A percentile compares a stretch with the other conserved stretches of the same genome.
Conservation (phyloP, 1,284 basidiomycete genomes). For the Crepidotus sp. region DNA sequence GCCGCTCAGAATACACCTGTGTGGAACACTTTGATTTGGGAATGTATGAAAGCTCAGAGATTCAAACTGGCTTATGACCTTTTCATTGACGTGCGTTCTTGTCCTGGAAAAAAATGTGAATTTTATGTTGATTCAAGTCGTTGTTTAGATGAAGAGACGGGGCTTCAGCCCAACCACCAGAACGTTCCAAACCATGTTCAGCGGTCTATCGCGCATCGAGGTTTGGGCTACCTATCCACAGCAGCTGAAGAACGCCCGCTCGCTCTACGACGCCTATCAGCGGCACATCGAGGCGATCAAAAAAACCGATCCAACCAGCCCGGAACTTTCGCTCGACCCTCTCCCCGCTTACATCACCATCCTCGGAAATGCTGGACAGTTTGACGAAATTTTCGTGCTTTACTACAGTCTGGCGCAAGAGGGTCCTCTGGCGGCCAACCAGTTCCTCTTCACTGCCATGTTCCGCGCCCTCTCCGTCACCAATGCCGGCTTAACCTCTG, state of each 20-base stretch:
- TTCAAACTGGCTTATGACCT: constrained; percentile 52
- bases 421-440: constrained; percentile 48
- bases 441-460: constrained; percentile 52
- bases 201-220: constrained; percentile 47
- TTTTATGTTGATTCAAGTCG: constrained; percentile 2
- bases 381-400: constrained; percentile 63
- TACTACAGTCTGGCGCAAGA: constrained; percentile 53
- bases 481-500: constrained; percentile 16
- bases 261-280: constrained; percentile 47
- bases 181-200: constrained; percentile 59
- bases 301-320: constrained; percentile 35
- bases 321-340: constrained; percentile 38
- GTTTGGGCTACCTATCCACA: constrained; percentile 47
- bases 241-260: constrained; percentile 51
- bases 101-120: not conserved
- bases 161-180: constrained; percentile 56
- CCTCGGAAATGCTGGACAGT: constrained; percentile 45
- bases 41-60: constrained; percentile 44
- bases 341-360: constrained; percentile 54
- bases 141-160: constrained; percentile 66
- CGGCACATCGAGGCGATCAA: constrained; percentile 40
- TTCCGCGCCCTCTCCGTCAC: constrained; percentile 40
- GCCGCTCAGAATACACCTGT: constrained; percentile 62
- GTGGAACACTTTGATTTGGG: constrained; percentile 68
- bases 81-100: constrained; percentile 48